These are phyloP conservation scores for Halophytophthora polymorphica DNA, from an alignment of 352 stramenopile genomes.

Conservation along the genomic window DNA sequence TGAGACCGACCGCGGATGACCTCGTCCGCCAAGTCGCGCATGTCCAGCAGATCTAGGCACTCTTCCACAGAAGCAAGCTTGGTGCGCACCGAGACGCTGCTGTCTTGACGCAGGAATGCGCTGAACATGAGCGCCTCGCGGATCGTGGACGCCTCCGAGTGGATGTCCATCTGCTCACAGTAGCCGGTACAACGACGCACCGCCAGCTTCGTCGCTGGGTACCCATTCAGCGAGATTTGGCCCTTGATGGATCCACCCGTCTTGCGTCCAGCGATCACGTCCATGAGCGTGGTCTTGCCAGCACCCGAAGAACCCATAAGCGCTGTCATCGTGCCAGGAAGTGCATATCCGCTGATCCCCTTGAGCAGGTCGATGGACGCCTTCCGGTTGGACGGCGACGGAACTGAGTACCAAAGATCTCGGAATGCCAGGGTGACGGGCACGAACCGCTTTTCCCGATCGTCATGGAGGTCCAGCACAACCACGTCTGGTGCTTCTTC, in stretches of 20 bases:
- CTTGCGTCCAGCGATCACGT: conserved; percentile 84
- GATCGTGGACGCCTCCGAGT: conserved; percentile 52
- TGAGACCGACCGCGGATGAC: conserved; percentile 33
- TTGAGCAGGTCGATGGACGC: conserved; percentile 65
- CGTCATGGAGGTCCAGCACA: conserved; percentile 11
- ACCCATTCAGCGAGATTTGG: conserved; percentile 44
- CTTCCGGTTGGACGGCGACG: conserved; percentile 10
- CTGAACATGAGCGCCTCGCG: conserved; percentile 87
- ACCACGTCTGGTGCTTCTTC: conserved; percentile 4
- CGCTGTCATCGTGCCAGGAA: conserved; percentile 39
- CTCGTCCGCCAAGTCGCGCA: conserved; percentile 29
- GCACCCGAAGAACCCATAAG: conserved; percentile 57
- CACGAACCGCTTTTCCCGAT: conserved; percentile 11
- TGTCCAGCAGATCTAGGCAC: conserved; percentile 29
- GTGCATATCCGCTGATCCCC: conserved; percentile 47
- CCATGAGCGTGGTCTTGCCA: conserved; percentile 64
- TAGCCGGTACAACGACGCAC: conserved; percentile 34
- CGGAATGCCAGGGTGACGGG: conserved; percentile 34
- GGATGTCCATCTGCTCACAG: conserved; percentile 19
- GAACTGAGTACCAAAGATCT: conserved; percentile 29
- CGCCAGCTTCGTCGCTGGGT: conserved; percentile 19
- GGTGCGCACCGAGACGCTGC: conserved; percentile 16
- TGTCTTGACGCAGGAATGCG: conserved; percentile 66
- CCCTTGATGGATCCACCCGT: conserved; percentile 58
- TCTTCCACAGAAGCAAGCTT: conserved; percentile 31